Conservation (phyloP, 1,284 basidiomycete genomes). For the Singerocomus inundabilis region DNA sequence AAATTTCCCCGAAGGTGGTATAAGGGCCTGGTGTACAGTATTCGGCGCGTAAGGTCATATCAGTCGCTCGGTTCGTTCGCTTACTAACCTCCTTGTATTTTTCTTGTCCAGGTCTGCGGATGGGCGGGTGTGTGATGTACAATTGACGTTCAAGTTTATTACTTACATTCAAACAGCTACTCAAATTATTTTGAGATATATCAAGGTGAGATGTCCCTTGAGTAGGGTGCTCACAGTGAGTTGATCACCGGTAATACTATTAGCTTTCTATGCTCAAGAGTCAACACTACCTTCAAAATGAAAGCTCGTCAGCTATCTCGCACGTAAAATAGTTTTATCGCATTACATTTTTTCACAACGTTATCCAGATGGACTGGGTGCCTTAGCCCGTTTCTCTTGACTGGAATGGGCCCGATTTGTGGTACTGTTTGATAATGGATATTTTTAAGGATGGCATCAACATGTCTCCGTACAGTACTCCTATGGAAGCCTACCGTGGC, state of each 20-base stretch:
- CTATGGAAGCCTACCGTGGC: too few species aligned
- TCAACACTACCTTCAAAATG: too few species aligned
- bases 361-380: slow-evolving; percentile 33
- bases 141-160: not conserved
- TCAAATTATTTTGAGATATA: slow-evolving; percentile 31
- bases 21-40: slow-evolving; percentile 30
- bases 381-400: slow-evolving; percentile 17
- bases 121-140: slow-evolving; percentile 22
- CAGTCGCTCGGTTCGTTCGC: not conserved
- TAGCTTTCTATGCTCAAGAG: slow-evolving; percentile 33
- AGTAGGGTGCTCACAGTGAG: not conserved
- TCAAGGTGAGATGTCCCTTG: slow-evolving; percentile 28
- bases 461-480: too few species aligned
- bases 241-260: not conserved
- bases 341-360: not conserved
- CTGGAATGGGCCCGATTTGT: slow-evolving; percentile 25
- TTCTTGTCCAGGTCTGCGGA: slow-evolving; percentile 29
- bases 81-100: slow-evolving; percentile 16
- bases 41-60: slow-evolving; percentile 25
- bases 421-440: slow-evolving; percentile 29
- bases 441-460: too few species aligned
- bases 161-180: slow-evolving; percentile 19
- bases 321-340: slow-evolving; percentile 9
- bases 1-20: slow-evolving; percentile 27
- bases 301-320: slow-evolving; percentile 34